These are phyloP conservation scores for Biscutella laevigata DNA, from an alignment of 441 rosid genomes.

Conservation along the genomic window DNA sequence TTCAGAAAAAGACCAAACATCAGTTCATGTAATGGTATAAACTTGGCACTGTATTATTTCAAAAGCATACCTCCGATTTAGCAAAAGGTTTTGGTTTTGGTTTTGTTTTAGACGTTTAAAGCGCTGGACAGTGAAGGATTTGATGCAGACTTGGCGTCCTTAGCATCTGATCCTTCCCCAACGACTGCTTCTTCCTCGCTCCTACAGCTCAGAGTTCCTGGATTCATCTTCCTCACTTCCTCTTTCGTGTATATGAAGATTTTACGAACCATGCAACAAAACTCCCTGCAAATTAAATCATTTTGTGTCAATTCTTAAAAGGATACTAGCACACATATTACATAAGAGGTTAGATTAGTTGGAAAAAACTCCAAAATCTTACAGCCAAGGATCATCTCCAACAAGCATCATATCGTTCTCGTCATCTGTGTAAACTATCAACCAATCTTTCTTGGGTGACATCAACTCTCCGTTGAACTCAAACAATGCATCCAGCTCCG, in stretches of 20 bases:
- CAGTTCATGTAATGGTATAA: neutral
- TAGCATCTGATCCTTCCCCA: constrained; percentile 36
- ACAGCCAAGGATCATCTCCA: constrained; percentile 99
- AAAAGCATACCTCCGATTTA: constrained; percentile 17
- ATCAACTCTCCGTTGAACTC: constrained; percentile 77
- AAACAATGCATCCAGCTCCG: constrained; percentile 76
- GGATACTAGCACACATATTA: too few relatives aligned
- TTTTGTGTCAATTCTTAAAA: neutral
- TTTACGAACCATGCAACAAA: constrained; percentile 91
- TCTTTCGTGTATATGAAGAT: constrained; percentile 74
- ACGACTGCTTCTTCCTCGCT: constrained; percentile 36
- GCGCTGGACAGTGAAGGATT: constrained; percentile 29
- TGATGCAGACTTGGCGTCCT: constrained; percentile 40
- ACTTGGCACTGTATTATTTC: neutral
- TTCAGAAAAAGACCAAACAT: neutral
- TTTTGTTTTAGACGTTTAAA: constrained; percentile 27
- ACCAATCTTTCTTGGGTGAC: constrained; percentile 62
- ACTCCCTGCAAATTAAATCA: constrained; percentile 54
- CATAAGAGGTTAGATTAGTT: too few relatives aligned
- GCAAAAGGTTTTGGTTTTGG: neutral
- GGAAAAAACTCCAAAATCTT: constrained; percentile 31
- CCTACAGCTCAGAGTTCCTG: constrained; percentile 42
- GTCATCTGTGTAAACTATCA: constrained; percentile 80
- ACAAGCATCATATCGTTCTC: constrained; percentile 99
- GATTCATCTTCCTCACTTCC: constrained; percentile 87